Conservation (phyloP, 208 protist species). For the Acanthamoeba sp. region DNA sequence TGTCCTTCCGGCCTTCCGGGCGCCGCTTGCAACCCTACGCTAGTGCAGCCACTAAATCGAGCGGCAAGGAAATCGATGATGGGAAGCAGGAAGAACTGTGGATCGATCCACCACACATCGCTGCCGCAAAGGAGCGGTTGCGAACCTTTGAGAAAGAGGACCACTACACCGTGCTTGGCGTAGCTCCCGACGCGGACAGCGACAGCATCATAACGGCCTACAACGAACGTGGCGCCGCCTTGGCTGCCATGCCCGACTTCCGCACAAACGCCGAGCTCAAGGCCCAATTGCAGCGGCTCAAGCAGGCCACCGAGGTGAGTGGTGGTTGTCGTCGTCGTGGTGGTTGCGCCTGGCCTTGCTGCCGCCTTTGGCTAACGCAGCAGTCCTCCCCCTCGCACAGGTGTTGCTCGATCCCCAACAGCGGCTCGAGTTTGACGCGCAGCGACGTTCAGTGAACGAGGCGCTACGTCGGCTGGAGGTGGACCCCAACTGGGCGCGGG, state of each 20-base stretch:
- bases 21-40: too few species aligned
- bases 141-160: not conserved
- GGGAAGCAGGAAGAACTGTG: too few species aligned
- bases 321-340: too few species aligned
- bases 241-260: not conserved
- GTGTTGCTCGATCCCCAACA: not conserved
- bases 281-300: not conserved
- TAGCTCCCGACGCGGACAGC: not conserved
- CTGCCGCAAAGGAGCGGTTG: not conserved
- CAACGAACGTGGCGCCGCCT: not conserved
- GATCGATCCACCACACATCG: conserved; percentile 1
- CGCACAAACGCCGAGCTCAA: not conserved
- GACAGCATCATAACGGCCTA: not conserved
- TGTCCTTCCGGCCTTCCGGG: too few species aligned
- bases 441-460: not conserved
- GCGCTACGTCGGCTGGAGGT: not conserved
- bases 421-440: not conserved
- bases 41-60: too few species aligned
- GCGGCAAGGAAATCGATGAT: too few species aligned
- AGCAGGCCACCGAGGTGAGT: not conserved
- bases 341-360: not conserved
- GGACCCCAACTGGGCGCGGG: not conserved
- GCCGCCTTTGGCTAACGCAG: too few species aligned
- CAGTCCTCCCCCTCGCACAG: not conserved
- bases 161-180: not conserved